Percentiles rank a stretch among this genome's conserved stretches.
phyloP scores from a whole-genome alignment of 208 protist genomes.

The Leishmania braziliensis region DNA sequence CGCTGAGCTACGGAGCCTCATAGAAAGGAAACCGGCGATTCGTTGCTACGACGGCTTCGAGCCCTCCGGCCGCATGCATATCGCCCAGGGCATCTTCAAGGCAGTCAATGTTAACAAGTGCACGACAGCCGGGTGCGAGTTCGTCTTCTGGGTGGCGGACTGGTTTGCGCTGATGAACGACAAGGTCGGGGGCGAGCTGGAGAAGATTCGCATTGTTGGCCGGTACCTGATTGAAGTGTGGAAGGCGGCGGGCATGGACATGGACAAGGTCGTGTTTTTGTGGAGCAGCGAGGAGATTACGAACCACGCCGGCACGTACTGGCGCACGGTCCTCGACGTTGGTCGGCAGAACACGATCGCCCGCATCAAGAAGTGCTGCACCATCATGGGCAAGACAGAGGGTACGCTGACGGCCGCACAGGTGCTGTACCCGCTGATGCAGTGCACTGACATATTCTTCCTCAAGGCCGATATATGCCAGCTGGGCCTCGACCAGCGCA shows the following conservation, averaged over 20 bases:
- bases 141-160: conserved; percentile 99
- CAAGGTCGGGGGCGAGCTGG: conserved; percentile 98
- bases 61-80: conserved; percentile 99
- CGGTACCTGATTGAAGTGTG: conserved; percentile 98
- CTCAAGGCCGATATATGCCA: conserved; percentile 99
- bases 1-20: conserved; percentile 90
- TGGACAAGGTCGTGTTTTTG: conserved; percentile 96
- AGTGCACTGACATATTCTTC: conserved; percentile 99
- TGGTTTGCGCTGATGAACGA: conserved; percentile 99
- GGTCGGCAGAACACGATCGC: conserved; percentile 93
- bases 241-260: conserved; percentile 98
- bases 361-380: conserved; percentile 98
- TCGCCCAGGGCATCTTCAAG: conserved; percentile 99
- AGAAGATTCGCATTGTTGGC: conserved; percentile 97
- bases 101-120: conserved; percentile 99
- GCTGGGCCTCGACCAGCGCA: conserved; percentile 99
- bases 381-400: conserved; percentile 99
- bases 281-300: conserved; percentile 98
- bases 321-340: conserved; percentile 98
- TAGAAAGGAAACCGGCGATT: conserved; percentile 93
- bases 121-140: conserved; percentile 94
- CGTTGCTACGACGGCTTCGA: conserved; percentile 99
- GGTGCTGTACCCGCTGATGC: conserved; percentile 99
- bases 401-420: conserved; percentile 97
- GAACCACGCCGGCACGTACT: conserved; percentile 94